Evolutionary conservation across 208 protist species (phyloP), one percentile per base, ranked within the genome.

Genomic region (Acanthamoeba rhysodes): DNA sequence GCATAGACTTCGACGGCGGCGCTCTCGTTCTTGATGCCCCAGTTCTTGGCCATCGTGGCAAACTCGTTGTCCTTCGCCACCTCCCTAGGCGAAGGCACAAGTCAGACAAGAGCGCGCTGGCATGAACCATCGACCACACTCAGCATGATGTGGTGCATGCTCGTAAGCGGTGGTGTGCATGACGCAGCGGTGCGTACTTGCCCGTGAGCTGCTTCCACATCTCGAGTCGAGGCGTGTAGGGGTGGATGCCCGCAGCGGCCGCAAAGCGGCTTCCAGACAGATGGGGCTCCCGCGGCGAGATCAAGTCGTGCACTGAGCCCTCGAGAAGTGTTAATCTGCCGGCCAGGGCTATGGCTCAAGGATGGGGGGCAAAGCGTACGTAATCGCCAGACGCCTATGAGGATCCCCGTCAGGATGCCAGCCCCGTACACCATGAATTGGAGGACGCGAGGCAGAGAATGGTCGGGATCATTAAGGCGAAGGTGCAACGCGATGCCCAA

Each of bases 251-350:
- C 7, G 66, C 87, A 20, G 87, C 87, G 18, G 55, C 87, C 1
- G 87, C 87, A 93, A 93, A 93, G 41, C 87, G 87, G 45, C 87
- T 93, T 14, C 62, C 62, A 2, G 62, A 68, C 9, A 93, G 87
- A 34, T 93, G 55, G 4, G 87, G 87, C 64, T 76, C 64, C 16
- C 45, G 55, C 18, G 62, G 87, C 8, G 80, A 88, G 16, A 88
- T 34, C n/a, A 88, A 64, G 32, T 64, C 87, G 14, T 24, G 29
- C 6, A 57, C 64, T 93, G 87, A 53, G 9, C 24, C 7, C 14
- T 0, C 1, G 20, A 16, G 55, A 22, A n/a, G n/a, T 59, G 12
- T 59, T 59, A 85, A 59, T 22, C 37, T 62, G 78, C 78, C 48
- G 74, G 6, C 48, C 24, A 18, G 24, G 76, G 9, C 10, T 27